Percentiles rank a stretch among this genome's conserved stretches.
phyloP scores from a whole-genome alignment of 495 filamentous ascomycete genomes.

The Penicillium simplicissimum region DNA sequence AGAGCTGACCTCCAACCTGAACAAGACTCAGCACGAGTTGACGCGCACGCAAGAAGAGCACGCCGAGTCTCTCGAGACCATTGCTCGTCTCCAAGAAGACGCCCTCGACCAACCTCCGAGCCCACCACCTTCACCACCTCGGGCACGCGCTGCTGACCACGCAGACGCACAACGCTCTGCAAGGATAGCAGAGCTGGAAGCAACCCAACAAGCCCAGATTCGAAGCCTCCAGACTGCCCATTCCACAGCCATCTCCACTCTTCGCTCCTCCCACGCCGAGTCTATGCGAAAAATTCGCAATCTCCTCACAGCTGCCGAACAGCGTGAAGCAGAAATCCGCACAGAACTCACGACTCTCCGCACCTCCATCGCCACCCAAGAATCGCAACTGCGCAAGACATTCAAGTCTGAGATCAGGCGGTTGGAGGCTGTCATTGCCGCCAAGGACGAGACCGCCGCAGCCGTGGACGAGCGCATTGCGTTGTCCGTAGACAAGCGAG shows the following conservation, averaged over 20 bases:
- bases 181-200: slow-evolving; percentile 30
- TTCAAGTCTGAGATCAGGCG: slow-evolving; percentile 37
- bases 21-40: slow-evolving; percentile 38
- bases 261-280: slow-evolving; percentile 46
- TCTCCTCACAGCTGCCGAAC: slow-evolving; percentile 42
- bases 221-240: slow-evolving; percentile 43
- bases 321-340: slow-evolving; percentile 45
- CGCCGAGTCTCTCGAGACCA: slow-evolving; percentile 58
- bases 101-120: slow-evolving; percentile 47
- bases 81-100: slow-evolving; percentile 87
- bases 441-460: slow-evolving; percentile 44
- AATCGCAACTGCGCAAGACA: slow-evolving; percentile 27
- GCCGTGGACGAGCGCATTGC: slow-evolving; percentile 46
- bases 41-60: slow-evolving; percentile 39
- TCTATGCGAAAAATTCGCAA: slow-evolving; percentile 42
- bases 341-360: slow-evolving; percentile 38
- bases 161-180: slow-evolving; percentile 10
- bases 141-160: slow-evolving; percentile 10
- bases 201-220: slow-evolving; percentile 41
- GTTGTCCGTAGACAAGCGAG: slow-evolving; percentile 47
- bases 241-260: slow-evolving; percentile 37
- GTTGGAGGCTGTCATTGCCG: slow-evolving; percentile 38
- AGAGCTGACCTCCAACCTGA: slow-evolving; percentile 38
- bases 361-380: slow-evolving; percentile 21
- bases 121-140: slow-evolving; percentile 32